A percentile compares a stretch with the other conserved stretches of the same genome.
These are phyloP conservation scores for Dendrostoma leiphaemia DNA, from an alignment of 2,329 filamentous ascomycete genomes.

Conservation along the genomic window DNA sequence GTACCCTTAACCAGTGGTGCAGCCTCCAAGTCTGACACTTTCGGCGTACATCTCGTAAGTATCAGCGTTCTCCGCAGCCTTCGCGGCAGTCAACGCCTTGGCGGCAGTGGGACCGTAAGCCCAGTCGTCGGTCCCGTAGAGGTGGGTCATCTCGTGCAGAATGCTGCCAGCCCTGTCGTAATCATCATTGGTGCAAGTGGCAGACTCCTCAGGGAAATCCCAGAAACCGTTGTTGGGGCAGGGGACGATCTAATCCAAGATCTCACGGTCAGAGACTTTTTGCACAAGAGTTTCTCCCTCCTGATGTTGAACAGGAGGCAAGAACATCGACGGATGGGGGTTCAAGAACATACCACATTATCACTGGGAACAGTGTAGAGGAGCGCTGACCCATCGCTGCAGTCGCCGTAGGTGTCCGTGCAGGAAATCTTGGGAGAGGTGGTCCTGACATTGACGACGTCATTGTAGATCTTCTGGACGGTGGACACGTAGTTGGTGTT, in stretches of 20 bases:
- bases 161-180: conserved; percentile 20
- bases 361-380: conserved; percentile 16
- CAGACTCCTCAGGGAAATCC: conserved; percentile 17
- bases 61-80: conserved; percentile 16
- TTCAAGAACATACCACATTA: too few relatives aligned
- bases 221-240: conserved; percentile 20
- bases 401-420: conserved; percentile 18
- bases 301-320: too few relatives aligned
- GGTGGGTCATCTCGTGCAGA: conserved; percentile 19
- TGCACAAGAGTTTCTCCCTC: too few relatives aligned
- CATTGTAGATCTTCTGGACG: conserved; percentile 17
- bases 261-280: too few relatives aligned
- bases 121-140: conserved; percentile 15
- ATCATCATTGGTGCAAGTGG: conserved; percentile 18
- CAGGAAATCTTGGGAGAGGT: conserved; percentile 19
- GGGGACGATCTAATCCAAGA: conserved; percentile 19
- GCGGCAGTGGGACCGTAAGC: conserved; percentile 15
- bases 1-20: conserved; percentile 10
- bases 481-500: conserved; percentile 8
- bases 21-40: conserved; percentile 17
- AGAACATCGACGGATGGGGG: too few relatives aligned
- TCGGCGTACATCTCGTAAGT: conserved; percentile 20
- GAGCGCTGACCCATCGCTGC: conserved; percentile 13
- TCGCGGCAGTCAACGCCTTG: conserved; percentile 12
- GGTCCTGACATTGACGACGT: conserved; percentile 18